These are phyloP conservation scores for Gleditsia sinensis DNA, from an alignment of 306 rosid species.

Conservation along the genomic window DNA sequence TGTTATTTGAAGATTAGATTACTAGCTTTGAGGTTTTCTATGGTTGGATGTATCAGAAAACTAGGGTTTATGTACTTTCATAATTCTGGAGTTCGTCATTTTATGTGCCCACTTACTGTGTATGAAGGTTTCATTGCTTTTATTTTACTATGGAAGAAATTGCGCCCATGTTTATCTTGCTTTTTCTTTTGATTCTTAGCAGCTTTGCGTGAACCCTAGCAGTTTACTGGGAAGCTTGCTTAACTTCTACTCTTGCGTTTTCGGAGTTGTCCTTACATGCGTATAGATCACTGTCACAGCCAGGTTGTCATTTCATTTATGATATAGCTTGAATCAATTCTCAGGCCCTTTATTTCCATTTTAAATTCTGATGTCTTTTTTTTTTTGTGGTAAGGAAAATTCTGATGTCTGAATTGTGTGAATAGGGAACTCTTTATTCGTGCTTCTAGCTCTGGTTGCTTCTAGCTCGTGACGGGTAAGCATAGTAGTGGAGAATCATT, in stretches of 20 bases:
- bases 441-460: slow-evolving; percentile 34
- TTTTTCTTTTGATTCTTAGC: slow-evolving; percentile 27
- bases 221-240: slow-evolving; percentile 36
- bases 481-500: slow-evolving; percentile 43
- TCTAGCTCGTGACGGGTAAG: slow-evolving; percentile 44
- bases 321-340: slow-evolving; percentile 29
- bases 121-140: slow-evolving; percentile 23
- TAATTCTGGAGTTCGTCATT: slow-evolving; percentile 39
- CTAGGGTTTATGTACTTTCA: slow-evolving; percentile 69
- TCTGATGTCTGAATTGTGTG: slow-evolving; percentile 28
- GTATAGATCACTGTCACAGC: neutral
- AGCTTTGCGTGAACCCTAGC: slow-evolving; percentile 53
- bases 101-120: slow-evolving; percentile 49
- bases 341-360: slow-evolving; percentile 20
- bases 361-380: slow-evolving; percentile 24
- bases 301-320: slow-evolving; percentile 13
- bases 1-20: slow-evolving; percentile 32
- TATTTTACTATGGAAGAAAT: neutral
- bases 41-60: slow-evolving; percentile 34
- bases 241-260: slow-evolving; percentile 28
- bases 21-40: slow-evolving; percentile 6
- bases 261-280: slow-evolving; percentile 10
- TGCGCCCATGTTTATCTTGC: slow-evolving; percentile 26
- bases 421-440: slow-evolving; percentile 35
- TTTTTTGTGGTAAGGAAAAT: too few species aligned